Evolutionary conservation across 2,329 filamentous ascomycete genomes (phyloP).

Genomic region (Alternaria ventricosa): DNA sequence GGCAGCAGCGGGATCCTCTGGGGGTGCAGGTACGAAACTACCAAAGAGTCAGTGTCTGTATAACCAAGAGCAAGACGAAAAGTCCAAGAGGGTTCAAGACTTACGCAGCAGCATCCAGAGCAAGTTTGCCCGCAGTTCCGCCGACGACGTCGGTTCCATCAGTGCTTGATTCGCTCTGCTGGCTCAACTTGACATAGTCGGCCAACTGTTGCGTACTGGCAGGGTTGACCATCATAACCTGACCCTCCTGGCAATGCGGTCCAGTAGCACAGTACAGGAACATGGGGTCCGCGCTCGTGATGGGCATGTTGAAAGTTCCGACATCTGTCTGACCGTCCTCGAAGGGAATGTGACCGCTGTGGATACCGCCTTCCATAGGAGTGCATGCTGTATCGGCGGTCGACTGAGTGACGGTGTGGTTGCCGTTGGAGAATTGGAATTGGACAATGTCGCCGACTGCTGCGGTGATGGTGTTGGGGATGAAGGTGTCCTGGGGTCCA

Average conservation of each 20-base stretch:
- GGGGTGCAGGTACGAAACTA: constrained; percentile 32
- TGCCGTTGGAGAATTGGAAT: constrained; percentile 42
- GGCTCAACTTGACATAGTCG: constrained; percentile 35
- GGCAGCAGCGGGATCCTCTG: constrained; percentile 23
- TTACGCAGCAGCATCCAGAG: constrained; percentile 34
- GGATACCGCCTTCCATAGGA: constrained; percentile 35
- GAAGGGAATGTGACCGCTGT: constrained; percentile 42
- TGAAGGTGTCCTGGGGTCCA: constrained; percentile 37
- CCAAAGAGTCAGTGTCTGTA: background rate
- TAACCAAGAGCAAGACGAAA: background rate
- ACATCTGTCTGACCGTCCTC: constrained; percentile 36
- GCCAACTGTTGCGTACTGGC: constrained; percentile 30
- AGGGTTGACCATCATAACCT: constrained; percentile 40
- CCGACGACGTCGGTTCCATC: constrained; percentile 32
- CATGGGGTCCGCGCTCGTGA: constrained; percentile 37
- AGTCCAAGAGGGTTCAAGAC: background rate
- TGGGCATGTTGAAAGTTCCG: constrained; percentile 41
- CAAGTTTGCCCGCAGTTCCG: constrained; percentile 28
- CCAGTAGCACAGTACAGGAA: constrained; percentile 42
- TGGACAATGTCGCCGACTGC: constrained; percentile 40
- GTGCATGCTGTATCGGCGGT: constrained; percentile 33
- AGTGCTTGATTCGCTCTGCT: constrained; percentile 27
- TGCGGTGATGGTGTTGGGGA: constrained; percentile 35
- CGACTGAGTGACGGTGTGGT: constrained; percentile 42
- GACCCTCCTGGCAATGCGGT: constrained; percentile 39